These are phyloP conservation scores for Myochromella boudieri DNA, from an alignment of 768 basidiomycete species.

Conservation along the genomic window DNA sequence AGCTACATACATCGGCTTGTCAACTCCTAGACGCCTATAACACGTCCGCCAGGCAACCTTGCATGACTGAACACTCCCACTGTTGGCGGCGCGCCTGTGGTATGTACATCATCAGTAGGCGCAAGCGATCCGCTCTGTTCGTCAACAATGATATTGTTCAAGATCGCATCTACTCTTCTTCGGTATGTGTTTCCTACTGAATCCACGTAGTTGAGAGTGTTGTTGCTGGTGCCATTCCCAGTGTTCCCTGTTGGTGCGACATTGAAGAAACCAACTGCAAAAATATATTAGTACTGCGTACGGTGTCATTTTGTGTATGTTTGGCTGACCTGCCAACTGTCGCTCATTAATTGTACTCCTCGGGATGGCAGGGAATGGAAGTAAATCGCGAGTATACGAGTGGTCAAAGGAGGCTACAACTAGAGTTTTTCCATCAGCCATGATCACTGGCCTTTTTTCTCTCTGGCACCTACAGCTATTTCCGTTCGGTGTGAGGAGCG, in stretches of 20 bases:
- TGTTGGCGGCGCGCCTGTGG: neutral
- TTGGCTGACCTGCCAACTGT: conserved; percentile 55
- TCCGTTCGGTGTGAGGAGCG: conserved; percentile 30
- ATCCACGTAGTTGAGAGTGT: conserved; percentile 64
- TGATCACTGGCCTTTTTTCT: no score
- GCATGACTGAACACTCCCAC: conserved; percentile 5
- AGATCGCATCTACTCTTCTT: conserved; percentile 58
- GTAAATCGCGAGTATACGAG: conserved; percentile 58
- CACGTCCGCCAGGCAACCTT: conserved; percentile 22
- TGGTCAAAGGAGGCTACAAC: conserved; percentile 50
- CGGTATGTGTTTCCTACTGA: conserved; percentile 59
- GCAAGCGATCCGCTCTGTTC: conserved; percentile 51
- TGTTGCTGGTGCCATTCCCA: conserved; percentile 72
- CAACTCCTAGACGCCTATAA: neutral
- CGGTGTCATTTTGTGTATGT: conserved; percentile 14
- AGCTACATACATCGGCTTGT: no score
- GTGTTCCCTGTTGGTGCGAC: conserved; percentile 37
- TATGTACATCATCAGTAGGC: conserved; percentile 10
- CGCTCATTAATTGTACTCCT: conserved; percentile 57
- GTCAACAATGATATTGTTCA: conserved; percentile 63
- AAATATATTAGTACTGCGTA: conserved; percentile 39
- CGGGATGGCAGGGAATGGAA: conserved; percentile 58
- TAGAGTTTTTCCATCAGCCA: no score
- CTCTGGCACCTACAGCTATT: conserved; percentile 43
- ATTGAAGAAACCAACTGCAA: conserved; percentile 38